Evolutionary conservation across 441 rosid species (phyloP).

Genomic region (Arabidopsis hybrid): DNA sequence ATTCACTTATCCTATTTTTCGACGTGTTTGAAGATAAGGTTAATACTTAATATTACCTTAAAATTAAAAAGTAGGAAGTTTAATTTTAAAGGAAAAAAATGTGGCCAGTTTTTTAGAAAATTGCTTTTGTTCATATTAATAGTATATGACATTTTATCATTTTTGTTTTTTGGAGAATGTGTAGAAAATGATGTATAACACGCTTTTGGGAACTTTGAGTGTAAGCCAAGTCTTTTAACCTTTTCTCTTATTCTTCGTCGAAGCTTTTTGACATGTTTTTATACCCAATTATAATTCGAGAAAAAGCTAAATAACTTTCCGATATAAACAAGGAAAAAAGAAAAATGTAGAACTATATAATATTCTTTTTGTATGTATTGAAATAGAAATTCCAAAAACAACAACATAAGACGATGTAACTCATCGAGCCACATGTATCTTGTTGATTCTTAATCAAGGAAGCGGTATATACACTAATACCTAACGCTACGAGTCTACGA

Average conservation of each 20-base stretch:
- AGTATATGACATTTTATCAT: background rate
- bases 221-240: constrained; percentile 34
- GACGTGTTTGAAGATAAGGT: constrained; percentile 5
- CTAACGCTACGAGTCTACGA: background rate
- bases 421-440: constrained; percentile 24
- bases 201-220: constrained; percentile 39
- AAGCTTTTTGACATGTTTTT: constrained; percentile 40
- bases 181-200: constrained; percentile 34
- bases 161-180: constrained; percentile 25
- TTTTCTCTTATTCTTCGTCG: constrained; percentile 35
- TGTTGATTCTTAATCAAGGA: background rate
- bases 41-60: constrained; percentile 1
- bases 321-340: background rate
- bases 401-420: constrained; percentile 3
- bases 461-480: background rate
- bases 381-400: constrained; percentile 13
- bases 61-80: constrained; percentile 27
- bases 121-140: no score
- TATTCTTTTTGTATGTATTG: constrained; percentile 24
- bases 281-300: constrained; percentile 23
- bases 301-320: constrained; percentile 43
- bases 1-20: background rate
- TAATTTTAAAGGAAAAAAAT: background rate
- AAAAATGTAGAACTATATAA: background rate
- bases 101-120: background rate